Base-by-base conservation (phyloP, 2,329 filamentous ascomycete genomes). In the Orbilia oligospora region DNA sequence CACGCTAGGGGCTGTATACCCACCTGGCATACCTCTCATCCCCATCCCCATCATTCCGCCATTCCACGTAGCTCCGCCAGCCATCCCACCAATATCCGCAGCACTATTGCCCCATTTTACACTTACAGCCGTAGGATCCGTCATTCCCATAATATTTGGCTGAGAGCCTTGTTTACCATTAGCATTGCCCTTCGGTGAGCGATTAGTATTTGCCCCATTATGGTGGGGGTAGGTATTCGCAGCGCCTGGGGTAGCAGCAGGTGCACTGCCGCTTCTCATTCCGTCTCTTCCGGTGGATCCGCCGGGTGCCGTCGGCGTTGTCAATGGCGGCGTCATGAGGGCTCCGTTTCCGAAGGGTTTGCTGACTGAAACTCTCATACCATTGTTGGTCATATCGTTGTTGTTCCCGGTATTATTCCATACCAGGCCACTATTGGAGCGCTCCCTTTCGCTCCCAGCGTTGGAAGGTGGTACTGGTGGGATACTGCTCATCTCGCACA, bases 311-410 rank as follows among this genome's bases (percentile, higher is more conserved):
- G 66, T 46, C 16, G 75, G 61, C 18, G 75, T 66, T 38, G 75
- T 78, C 9, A 78, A 36, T 3, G 75, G 75, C 30, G 75, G 75
- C 5, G 75, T 78, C 75, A 78, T 78, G 10, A 78, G 68, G 9
- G 75, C 75, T 0, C 75, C 75, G 36, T 72, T 72, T 22, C 75
- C 75, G 33, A 55, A 78, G 3, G 75, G 75, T 65, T 78, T 78
- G 55, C 48, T 69, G n/a, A 67, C 66, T 12, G 53, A 63, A 0
- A 70, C 63, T 8, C 73, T 58, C 27, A 77, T 77, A 16, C 75
- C 75, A 46, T 69, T 72, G 46, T 65, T 72, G 1, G 55, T 63
- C 33, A 65, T 69, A 22, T 56, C 49, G 14, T 71, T 30, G 41
- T 71, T 30, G 27, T 56, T 65, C 1, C 36, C 53, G 10, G 30